Base-by-base conservation (phyloP, 176 grass and related monocot genomes). In the Cocos nucifera region DNA sequence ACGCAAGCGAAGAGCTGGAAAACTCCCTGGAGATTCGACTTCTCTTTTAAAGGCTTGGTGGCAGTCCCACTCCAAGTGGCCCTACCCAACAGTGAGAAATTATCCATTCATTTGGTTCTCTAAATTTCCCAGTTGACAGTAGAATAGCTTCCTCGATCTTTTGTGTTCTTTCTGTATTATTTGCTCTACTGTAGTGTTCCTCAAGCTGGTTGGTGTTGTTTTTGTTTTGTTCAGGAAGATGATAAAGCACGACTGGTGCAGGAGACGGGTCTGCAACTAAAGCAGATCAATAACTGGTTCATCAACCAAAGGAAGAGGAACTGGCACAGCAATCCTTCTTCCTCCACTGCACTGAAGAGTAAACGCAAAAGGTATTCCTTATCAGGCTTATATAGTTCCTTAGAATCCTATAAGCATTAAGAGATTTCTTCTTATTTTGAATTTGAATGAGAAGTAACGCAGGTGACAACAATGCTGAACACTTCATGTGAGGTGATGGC, bases 291-390 rank as follows among this genome's bases (percentile, higher is more conserved):
- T 54, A 86, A 86, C 69, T 86, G 83, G 83, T 86, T 86, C 71
- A 86, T 86, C 72, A 86, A 86, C 73, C 84, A 87, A 77, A 71
- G 84, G 62, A 87, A 87, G 79, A 72, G 79, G 67, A 87, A 87
- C 74, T 87, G 84, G 84, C 84, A 87, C 57, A 87, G 75, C 55
- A 82, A 87, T 15, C 79, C 84, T 24, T 87, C 84, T 15, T 82
- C 84, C 14, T 87, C 84, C 59, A 48, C 84, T 27, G 56, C 53
- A 19, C 65, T 82, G 17, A 87, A 87, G 78, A 87, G 66, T 61
- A 87, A 87, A 76, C 84, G 79, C 51, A 87, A 82, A 66, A 82
- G 84, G 84, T 87, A 82, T 30, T 9, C 35, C 10, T 12, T 12
- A 44, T 2, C 10, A 12, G 35, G 10, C 35, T 44, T 44, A 3